These are phyloP conservation scores for Cyclospora cayetanensis DNA, from an alignment of 169 alveolate species.

Conservation along the genomic window DNA sequence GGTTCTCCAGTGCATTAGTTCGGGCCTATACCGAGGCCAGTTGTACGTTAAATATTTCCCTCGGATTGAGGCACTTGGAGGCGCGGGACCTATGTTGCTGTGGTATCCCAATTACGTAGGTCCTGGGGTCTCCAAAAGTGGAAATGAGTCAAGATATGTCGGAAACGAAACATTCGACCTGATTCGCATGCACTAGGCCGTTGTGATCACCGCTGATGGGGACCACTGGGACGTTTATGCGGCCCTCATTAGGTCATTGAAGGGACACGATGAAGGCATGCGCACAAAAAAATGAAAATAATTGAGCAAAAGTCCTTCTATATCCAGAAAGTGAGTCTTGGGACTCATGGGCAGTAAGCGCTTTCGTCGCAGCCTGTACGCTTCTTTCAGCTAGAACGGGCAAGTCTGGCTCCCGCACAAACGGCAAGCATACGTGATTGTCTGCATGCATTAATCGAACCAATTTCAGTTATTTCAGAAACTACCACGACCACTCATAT, in stretches of 20 bases:
- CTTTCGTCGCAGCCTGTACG: conserved; percentile 5
- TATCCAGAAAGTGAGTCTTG: not conserved
- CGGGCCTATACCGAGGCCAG: too few relatives aligned
- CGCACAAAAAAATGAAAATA: not conserved
- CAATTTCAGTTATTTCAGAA: not conserved
- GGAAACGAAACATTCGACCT: too few relatives aligned
- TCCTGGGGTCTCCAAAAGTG: too few relatives aligned
- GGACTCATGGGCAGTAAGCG: not conserved
- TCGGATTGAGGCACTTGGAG: too few relatives aligned
- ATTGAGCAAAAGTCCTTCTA: not conserved
- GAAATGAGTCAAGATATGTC: too few relatives aligned
- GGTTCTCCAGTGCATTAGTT: too few relatives aligned
- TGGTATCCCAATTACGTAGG: too few relatives aligned
- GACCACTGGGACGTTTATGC: not conserved
- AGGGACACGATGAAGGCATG: not conserved
- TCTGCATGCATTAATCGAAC: not conserved
- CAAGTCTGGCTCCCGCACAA: not conserved
- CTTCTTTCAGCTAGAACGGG: not conserved
- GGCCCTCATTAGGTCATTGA: not conserved
- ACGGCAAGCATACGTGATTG: not conserved
- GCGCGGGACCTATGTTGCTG: too few relatives aligned
- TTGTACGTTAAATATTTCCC: too few relatives aligned
- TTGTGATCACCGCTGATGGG: conserved; percentile 16
- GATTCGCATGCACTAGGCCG: conserved; percentile 41
- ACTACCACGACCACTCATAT: too few relatives aligned